These are phyloP conservation scores for Phellopilus nigrolimitatus DNA, from an alignment of 1,284 basidiomycete genomes.

Conservation along the genomic window DNA sequence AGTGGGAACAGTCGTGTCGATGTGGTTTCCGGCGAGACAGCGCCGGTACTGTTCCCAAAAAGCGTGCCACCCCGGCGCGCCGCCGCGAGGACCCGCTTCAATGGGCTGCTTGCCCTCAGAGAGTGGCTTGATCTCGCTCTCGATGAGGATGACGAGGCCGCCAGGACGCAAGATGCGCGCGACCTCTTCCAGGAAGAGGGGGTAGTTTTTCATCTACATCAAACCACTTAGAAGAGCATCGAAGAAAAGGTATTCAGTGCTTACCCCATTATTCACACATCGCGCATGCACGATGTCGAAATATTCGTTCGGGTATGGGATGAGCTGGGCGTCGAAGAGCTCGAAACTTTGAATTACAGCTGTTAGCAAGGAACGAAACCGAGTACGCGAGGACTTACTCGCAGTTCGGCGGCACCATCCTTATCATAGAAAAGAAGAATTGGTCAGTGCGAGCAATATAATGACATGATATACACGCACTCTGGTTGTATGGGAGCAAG, in stretches of 20 bases:
- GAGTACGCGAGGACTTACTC: constrained; percentile 37
- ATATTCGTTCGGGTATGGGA: constrained; percentile 56
- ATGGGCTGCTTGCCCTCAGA: constrained; percentile 39
- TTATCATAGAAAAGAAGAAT: constrained; percentile 26
- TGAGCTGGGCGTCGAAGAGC: constrained; percentile 51
- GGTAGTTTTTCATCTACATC: constrained; percentile 57
- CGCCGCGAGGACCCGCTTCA: constrained; percentile 34
- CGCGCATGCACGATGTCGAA: constrained; percentile 67
- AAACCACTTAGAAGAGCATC: constrained; percentile 7
- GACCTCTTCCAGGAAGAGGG: constrained; percentile 52
- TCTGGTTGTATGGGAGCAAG: constrained; percentile 64
- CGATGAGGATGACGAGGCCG: constrained; percentile 62
- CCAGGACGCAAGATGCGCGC: constrained; percentile 62
- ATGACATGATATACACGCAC: constrained; percentile 33
- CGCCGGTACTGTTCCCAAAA: constrained; percentile 55
- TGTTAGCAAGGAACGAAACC: not conserved
- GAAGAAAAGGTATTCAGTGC: constrained; percentile 24
- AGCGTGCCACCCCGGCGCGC: constrained; percentile 51
- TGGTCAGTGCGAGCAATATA: constrained; percentile 8
- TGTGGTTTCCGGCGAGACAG: constrained; percentile 44
- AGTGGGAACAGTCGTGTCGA: constrained; percentile 55
- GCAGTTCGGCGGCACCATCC: constrained; percentile 63
- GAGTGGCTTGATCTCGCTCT: constrained; percentile 48
- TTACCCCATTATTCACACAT: constrained; percentile 57
- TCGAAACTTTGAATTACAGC: constrained; percentile 45